Conservation (phyloP, 2,329 filamentous ascomycete species). For the Botrytis tulipae region DNA sequence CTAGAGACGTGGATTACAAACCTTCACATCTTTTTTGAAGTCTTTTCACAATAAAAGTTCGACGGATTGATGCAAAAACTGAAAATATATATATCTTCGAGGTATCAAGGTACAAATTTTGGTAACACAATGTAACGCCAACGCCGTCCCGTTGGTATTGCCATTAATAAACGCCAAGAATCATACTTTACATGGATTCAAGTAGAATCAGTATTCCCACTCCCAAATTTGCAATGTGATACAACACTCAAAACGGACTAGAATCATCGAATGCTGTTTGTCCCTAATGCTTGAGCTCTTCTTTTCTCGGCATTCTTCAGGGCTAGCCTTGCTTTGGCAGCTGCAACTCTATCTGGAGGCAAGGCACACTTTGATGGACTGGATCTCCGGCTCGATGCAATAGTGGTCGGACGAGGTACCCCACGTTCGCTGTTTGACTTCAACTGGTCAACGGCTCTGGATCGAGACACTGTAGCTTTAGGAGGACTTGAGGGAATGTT, state of each 20-base stretch:
- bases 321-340: slow-evolving; percentile 39
- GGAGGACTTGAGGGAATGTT: slow-evolving; percentile 36
- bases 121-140: slow-evolving; percentile 3
- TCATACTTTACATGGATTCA: slow-evolving; percentile 15
- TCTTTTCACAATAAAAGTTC: not conserved
- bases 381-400: slow-evolving; percentile 27
- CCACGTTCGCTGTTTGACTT: slow-evolving; percentile 25
- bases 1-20: not conserved
- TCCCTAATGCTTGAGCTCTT: slow-evolving; percentile 24
- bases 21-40: not conserved
- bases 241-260: not conserved
- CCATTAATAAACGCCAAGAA: slow-evolving; percentile 2
- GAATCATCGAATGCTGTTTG: slow-evolving; percentile 19
- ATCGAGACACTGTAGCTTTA: slow-evolving; percentile 27
- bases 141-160: slow-evolving; percentile 13
- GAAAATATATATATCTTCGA: slow-evolving; percentile 14
- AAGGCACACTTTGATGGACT: slow-evolving; percentile 31
- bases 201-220: not conserved
- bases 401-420: slow-evolving; percentile 15
- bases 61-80: not conserved
- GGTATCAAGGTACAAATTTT: slow-evolving; percentile 10
- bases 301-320: slow-evolving; percentile 37
- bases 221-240: not conserved
- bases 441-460: slow-evolving; percentile 25
- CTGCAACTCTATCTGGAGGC: slow-evolving; percentile 39